Conservation (phyloP, 164 flowering plant genomes). For the Berberis vulgaris region DNA sequence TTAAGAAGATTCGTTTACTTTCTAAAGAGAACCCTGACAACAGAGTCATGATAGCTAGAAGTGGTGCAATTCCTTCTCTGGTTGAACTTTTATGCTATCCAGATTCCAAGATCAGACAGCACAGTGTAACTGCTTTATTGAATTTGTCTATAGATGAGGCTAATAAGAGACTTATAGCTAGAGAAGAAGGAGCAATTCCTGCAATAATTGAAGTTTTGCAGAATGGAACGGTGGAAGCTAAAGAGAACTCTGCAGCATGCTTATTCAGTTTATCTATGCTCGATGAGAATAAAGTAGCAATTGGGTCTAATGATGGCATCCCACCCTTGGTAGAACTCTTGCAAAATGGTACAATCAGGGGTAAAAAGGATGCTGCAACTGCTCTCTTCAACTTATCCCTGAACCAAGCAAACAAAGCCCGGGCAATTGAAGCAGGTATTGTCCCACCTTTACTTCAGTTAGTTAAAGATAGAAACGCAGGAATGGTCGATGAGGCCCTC, state of each 20-base stretch:
- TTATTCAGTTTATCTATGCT: constrained; percentile 76
- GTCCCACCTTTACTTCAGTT: constrained; percentile 41
- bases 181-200: constrained; percentile 59
- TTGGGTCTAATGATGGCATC: constrained; percentile 55
- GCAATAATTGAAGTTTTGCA: constrained; percentile 56
- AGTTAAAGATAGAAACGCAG: constrained; percentile 36
- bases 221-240: constrained; percentile 50
- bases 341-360: constrained; percentile 56
- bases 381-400: constrained; percentile 76
- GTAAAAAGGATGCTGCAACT: constrained; percentile 79
- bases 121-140: constrained; percentile 71
- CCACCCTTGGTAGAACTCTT: constrained; percentile 62
- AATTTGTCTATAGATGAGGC: constrained; percentile 71
- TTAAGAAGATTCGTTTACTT: constrained; percentile 48
- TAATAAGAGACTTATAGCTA: constrained; percentile 58
- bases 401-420: constrained; percentile 46
- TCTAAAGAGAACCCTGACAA: constrained; percentile 75
- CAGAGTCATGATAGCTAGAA: constrained; percentile 51
- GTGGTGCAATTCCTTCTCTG: constrained; percentile 55
- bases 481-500: constrained; percentile 72
- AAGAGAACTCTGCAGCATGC: constrained; percentile 86
- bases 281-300: constrained; percentile 54
- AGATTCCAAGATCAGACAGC: constrained; percentile 62
- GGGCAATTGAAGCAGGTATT: constrained; percentile 68
- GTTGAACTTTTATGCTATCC: constrained; percentile 54